phyloP scores from a whole-genome alignment of 495 filamentous ascomycete genomes.

The Parathielavia appendiculata region DNA sequence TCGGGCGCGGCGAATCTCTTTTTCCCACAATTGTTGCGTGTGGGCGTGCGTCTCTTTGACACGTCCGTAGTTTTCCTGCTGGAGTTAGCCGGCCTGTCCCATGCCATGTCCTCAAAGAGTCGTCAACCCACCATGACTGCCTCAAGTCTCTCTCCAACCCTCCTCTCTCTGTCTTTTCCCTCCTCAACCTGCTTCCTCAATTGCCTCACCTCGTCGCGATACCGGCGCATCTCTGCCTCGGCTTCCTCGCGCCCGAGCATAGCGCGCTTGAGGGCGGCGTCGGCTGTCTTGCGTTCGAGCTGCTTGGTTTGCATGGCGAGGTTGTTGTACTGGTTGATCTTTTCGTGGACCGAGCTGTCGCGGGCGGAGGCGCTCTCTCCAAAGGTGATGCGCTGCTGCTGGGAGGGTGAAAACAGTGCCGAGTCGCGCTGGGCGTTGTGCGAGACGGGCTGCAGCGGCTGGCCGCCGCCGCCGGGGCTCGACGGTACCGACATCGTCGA shows the following conservation, averaged over 20 bases:
- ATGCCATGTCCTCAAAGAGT: too few species aligned
- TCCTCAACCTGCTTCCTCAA: slow-evolving; percentile 60
- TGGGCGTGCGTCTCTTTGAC: slow-evolving; percentile 71
- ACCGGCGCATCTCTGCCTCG: slow-evolving; percentile 59
- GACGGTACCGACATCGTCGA: slow-evolving; percentile 22
- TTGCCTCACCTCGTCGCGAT: slow-evolving; percentile 52
- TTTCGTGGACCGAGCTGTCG: slow-evolving; percentile 71
- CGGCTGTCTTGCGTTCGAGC: slow-evolving; percentile 54
- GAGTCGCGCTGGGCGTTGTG: slow-evolving; percentile 62
- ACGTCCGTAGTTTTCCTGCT: slow-evolving; percentile 67
- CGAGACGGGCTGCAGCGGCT: slow-evolving; percentile 64
- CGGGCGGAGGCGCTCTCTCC: slow-evolving; percentile 43
- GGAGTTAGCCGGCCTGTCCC: neutral
- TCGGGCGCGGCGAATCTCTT: slow-evolving; percentile 72
- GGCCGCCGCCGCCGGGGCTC: slow-evolving; percentile 30
- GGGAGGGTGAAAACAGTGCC: slow-evolving; percentile 20
- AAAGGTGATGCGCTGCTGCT: slow-evolving; percentile 10
- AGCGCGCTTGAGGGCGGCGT: slow-evolving; percentile 72
- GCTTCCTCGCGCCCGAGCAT: slow-evolving; percentile 82
- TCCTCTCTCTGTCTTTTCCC: slow-evolving; percentile 65
- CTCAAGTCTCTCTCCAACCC: slow-evolving; percentile 72
- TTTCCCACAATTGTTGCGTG: slow-evolving; percentile 71
- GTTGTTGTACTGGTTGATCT: slow-evolving; percentile 78
- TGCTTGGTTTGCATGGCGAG: slow-evolving; percentile 59
- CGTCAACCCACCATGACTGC: slow-evolving; percentile 56